These are phyloP conservation scores for Boletellus ananas DNA, from an alignment of 768 basidiomycete species.

Conservation along the genomic window DNA sequence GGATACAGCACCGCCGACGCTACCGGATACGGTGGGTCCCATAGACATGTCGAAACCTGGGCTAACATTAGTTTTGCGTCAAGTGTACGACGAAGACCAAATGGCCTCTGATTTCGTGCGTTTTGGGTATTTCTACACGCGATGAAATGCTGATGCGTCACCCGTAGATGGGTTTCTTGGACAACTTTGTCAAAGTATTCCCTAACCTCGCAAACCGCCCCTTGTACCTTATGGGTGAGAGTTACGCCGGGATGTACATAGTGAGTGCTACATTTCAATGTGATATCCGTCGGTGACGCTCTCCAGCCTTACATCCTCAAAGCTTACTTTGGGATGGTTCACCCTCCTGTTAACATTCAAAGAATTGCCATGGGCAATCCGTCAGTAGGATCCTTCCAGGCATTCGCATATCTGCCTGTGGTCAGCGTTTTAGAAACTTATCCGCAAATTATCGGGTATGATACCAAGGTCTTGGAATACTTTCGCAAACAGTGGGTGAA, in stretches of 20 bases:
- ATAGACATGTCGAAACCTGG: not conserved
- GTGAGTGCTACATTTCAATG: slow-evolving; percentile 32
- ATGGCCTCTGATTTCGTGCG: slow-evolving; percentile 52
- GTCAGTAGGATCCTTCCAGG: slow-evolving; percentile 47
- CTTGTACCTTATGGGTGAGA: slow-evolving; percentile 67
- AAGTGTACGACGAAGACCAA: slow-evolving; percentile 60
- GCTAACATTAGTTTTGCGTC: slow-evolving; percentile 11
- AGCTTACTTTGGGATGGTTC: slow-evolving; percentile 57
- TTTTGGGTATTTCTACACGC: not conserved
- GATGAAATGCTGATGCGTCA: slow-evolving; percentile 1
- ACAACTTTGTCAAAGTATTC: slow-evolving; percentile 71
- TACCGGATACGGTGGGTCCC: slow-evolving; percentile 51
- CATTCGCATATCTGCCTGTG: slow-evolving; percentile 52
- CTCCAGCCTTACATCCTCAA: slow-evolving; percentile 71
- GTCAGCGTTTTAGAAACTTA: slow-evolving; percentile 66
- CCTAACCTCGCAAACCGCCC: slow-evolving; percentile 65
- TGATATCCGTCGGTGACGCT: not conserved
- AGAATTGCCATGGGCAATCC: slow-evolving; percentile 74
- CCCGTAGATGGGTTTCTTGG: slow-evolving; percentile 63
- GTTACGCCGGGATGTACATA: slow-evolving; percentile 73
- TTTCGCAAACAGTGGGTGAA: slow-evolving; percentile 62
- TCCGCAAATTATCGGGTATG: slow-evolving; percentile 73
- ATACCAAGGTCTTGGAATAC: slow-evolving; percentile 60
- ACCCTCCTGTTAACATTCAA: slow-evolving; percentile 64
- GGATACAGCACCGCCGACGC: slow-evolving; percentile 66